phyloP scores from a whole-genome alignment of 2,329 filamentous ascomycete species.

The Aspergillus nomiae region DNA sequence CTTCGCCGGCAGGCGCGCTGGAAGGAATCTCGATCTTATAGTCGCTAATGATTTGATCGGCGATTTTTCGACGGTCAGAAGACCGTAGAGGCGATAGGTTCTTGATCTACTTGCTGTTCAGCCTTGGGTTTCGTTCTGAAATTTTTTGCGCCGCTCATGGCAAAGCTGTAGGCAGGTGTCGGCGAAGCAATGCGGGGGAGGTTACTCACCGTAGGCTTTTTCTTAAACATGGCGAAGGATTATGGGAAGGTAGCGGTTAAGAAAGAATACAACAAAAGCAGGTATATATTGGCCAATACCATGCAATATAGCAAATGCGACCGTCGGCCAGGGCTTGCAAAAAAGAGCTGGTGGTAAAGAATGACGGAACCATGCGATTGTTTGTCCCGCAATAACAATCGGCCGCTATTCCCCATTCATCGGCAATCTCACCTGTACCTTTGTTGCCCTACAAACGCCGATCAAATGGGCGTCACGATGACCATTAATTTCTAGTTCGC shows the following conservation, averaged over 20 bases:
- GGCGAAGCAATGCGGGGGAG: constrained; percentile 31
- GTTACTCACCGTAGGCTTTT: constrained; percentile 58
- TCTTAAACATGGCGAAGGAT: constrained; percentile 60
- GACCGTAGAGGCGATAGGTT: constrained; percentile 66
- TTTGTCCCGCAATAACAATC: constrained; percentile 24
- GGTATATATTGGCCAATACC: background rate
- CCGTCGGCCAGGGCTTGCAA: background rate
- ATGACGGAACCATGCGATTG: constrained; percentile 1
- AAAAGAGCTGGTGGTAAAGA: constrained; percentile 1
- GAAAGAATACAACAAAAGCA: background rate
- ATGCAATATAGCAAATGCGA: background rate
- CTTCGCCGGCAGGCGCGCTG: constrained; percentile 30
- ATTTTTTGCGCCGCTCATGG: background rate
- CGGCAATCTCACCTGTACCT: background rate
- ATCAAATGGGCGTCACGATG: no score
- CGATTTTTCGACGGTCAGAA: constrained; percentile 67
- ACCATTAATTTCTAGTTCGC: background rate
- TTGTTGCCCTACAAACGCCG: background rate
- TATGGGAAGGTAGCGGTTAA: background rate
- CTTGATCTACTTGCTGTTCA: constrained; percentile 56
- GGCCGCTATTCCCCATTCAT: constrained; percentile 19
- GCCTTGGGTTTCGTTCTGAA: background rate
- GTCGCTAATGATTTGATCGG: constrained; percentile 67
- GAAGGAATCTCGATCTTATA: constrained; percentile 56
- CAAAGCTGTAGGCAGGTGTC: constrained; percentile 4